Conservation (phyloP, 2,329 filamentous ascomycete species). For the Talaromyces atroroseus region DNA sequence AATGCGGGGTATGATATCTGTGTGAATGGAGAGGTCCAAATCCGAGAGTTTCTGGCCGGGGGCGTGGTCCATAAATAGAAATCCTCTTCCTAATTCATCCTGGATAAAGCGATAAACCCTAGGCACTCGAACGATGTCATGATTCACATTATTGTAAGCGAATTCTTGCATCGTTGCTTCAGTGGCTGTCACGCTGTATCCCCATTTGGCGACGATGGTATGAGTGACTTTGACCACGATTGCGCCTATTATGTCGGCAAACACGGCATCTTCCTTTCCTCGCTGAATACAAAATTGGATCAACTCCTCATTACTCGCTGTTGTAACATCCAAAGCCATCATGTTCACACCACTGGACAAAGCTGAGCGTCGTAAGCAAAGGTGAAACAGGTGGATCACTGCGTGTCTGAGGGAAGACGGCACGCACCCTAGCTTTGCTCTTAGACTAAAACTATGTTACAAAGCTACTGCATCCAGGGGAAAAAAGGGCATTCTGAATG, state of each 20-base stretch:
- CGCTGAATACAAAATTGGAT: slow-evolving; percentile 1
- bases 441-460: too few species aligned
- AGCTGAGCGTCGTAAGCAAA: too few species aligned
- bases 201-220: slow-evolving; percentile 18
- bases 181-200: slow-evolving; percentile 16
- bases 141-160: slow-evolving; percentile 16
- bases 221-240: slow-evolving; percentile 14
- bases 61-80: slow-evolving; percentile 23
- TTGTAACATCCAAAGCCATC: slow-evolving; percentile 3
- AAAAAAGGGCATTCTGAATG: too few species aligned
- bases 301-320: neutral
- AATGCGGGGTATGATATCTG: slow-evolving; percentile 16
- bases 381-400: too few species aligned
- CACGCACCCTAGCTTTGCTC: too few species aligned
- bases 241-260: slow-evolving; percentile 3
- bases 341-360: too few species aligned
- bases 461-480: too few species aligned
- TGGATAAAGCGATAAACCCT: slow-evolving; percentile 19
- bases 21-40: slow-evolving; percentile 11
- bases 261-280: slow-evolving; percentile 7
- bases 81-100: slow-evolving; percentile 15
- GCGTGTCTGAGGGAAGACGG: too few species aligned
- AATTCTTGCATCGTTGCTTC: slow-evolving; percentile 20
- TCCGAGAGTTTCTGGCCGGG: slow-evolving; percentile 16
- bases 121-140: slow-evolving; percentile 19